Evolutionary conservation across 495 filamentous ascomycete species (phyloP).

Genomic region (Trichoderma virens): DNA sequence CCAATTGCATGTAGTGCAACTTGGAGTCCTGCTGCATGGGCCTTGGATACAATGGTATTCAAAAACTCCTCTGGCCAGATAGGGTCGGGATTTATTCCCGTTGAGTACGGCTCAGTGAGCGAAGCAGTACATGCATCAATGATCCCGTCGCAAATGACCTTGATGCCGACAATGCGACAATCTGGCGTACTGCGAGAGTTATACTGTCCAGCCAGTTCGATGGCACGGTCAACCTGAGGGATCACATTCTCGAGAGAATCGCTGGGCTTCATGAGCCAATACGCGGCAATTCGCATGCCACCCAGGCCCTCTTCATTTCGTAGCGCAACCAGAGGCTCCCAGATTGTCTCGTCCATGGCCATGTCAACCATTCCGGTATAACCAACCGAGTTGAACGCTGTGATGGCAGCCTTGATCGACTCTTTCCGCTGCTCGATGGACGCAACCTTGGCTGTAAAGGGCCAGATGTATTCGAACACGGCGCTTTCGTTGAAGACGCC

Average conservation of each 20-base stretch:
- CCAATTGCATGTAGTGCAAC: conserved; percentile 62
- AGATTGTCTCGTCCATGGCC: conserved; percentile 59
- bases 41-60: conserved; percentile 45
- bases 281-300: conserved; percentile 52
- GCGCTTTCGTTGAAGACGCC: conserved; percentile 54
- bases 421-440: conserved; percentile 44
- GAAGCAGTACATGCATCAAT: conserved; percentile 61
- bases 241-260: conserved; percentile 16
- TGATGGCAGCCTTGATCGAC: conserved; percentile 42
- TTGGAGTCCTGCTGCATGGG: conserved; percentile 48
- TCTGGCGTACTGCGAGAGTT: conserved; percentile 41
- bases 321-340: conserved; percentile 47
- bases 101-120: conserved; percentile 51
- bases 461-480: conserved; percentile 50
- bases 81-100: conserved; percentile 37
- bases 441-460: conserved; percentile 44
- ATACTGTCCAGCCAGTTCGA: conserved; percentile 42
- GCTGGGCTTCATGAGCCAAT: conserved; percentile 53
- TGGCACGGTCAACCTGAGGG: conserved; percentile 50
- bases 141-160: conserved; percentile 61
- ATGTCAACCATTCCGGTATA: conserved; percentile 62
- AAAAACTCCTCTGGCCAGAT: conserved; percentile 49
- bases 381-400: conserved; percentile 45
- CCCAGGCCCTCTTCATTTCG: conserved; percentile 31
- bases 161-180: conserved; percentile 56